Base-by-base conservation (phyloP, 108 stramenopile species). In the Skeletonema grethae region DNA sequence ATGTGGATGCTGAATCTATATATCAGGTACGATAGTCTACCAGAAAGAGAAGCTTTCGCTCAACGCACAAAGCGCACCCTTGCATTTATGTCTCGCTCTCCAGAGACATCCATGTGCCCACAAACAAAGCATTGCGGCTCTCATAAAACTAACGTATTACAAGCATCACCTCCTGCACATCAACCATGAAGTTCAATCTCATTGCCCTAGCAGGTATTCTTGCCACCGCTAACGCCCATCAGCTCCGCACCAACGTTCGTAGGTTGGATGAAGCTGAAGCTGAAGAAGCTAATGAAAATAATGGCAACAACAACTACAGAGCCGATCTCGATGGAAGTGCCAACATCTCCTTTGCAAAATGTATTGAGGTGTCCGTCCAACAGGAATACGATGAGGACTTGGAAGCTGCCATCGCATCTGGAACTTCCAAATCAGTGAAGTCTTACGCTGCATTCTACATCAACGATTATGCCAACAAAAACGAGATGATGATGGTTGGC, bases 111-210 rank as follows among this genome's bases (percentile, higher is more conserved):
- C 25, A 28, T 1, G 25, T 28, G 25, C 25, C 32, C 1, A 34
- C 7, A 34, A 34, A 31, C 31, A 34, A 34, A 5, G 1, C 32
- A 34, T 28, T 28, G 25, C 25, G 7, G 32, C 32, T 38, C 9
- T 38, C 36, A 38, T 38, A 38, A 38, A 38, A 34, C 8, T 38
- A 2, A 11, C 36, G 36, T 2, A 38, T 11, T 18, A n/a, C n/a
- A n/a, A 48, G 46, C 46, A 48, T 1, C 16, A 48, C 5, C 46
- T 48, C 36, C 36, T 38, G 36, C 10, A 11, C 9, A 48, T 18
- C 46, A 48, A 53, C 22, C 18, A 53, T 53, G 50, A 53, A 53
- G 9, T 53, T 53, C 50, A 53, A 15, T 22, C 6, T 53, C 50
- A 53, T 53, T 16, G 50, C 50, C 50, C 50, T 53, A 7, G 50